Conservation (phyloP, 805 yeast species). For the Kodamaea laetipori region DNA sequence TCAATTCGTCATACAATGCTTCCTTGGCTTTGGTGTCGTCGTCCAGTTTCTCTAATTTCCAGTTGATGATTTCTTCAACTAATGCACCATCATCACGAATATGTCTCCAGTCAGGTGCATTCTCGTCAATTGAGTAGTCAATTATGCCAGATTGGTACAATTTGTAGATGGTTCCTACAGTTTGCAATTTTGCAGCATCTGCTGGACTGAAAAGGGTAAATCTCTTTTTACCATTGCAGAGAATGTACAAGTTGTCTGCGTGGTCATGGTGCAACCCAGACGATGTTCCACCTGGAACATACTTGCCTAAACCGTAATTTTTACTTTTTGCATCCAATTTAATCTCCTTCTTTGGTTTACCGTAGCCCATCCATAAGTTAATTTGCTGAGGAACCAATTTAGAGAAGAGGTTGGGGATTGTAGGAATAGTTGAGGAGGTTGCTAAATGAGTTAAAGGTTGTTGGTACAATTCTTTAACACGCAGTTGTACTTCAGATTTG, state of each 20-base stretch:
- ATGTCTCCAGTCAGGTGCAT: slow-evolving; percentile 65
- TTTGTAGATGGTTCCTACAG: slow-evolving; percentile 61
- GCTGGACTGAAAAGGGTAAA: slow-evolving; percentile 68
- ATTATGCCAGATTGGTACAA: slow-evolving; percentile 66
- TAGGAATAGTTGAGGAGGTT: slow-evolving; percentile 28
- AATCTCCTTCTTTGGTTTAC: slow-evolving; percentile 15
- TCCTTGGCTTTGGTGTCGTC: slow-evolving; percentile 12
- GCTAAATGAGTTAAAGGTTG: slow-evolving; percentile 57
- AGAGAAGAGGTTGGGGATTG: slow-evolving; percentile 46
- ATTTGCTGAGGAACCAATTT: slow-evolving; percentile 65
- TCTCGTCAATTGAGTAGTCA: slow-evolving; percentile 55
- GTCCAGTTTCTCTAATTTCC: slow-evolving; percentile 36
- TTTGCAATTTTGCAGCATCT: slow-evolving; percentile 58
- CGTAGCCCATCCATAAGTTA: slow-evolving; percentile 70
- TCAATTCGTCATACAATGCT: slow-evolving; percentile 19
- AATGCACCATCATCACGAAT: slow-evolving; percentile 66
- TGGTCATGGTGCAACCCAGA: slow-evolving; percentile 83
- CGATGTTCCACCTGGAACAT: slow-evolving; percentile 48
- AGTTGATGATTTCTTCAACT: slow-evolving; percentile 48
- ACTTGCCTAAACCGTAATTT: slow-evolving; percentile 49
- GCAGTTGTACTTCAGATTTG: slow-evolving; percentile 35
- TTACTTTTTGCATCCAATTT: slow-evolving; percentile 6
- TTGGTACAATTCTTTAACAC: slow-evolving; percentile 56
- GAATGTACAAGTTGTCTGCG: slow-evolving; percentile 71
- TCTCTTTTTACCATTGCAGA: slow-evolving; percentile 60